Evolutionary conservation across 148 eudicot species (phyloP), one percentile per base, ranked within the genome.

Genomic region (Cornus florida): DNA sequence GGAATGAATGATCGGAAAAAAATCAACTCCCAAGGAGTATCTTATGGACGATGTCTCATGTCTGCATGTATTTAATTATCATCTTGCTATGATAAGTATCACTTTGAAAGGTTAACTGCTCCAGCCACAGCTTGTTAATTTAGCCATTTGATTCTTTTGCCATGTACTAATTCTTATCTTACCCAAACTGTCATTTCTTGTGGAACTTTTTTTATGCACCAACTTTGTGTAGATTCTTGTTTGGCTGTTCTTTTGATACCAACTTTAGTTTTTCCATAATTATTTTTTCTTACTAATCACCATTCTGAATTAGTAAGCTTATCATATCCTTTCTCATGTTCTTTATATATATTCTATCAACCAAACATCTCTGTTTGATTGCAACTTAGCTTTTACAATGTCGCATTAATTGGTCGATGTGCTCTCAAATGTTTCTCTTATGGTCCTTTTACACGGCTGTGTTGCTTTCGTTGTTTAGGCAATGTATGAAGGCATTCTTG

Each of bases 401-500:
- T 11, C 22, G 12, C 59, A 28, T 73, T 33, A 24, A 53, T 48
- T 50, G 64, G 14, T 73, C 28, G 57, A 39, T 4, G 38, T 64
- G 70, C 59, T 65, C 9, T 66, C 50, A 22, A 38, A 39, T 65
- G 41, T 22, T 20, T 65, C 7, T 67, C 43, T 43, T 33, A 67
- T 80, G 4, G 60, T 62, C 20, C 46, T 71, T 69, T 53, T 22
- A 38, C 23, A 12, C 32, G 19, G 53, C 28, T 75, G 78, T 72
- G 13, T 64, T 62, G 38, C 48, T 43, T 43, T 43, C 48, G 35
- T 62, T 75, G 20, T 65, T 88, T 84, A 96, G 99, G 99, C 99
- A 53, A 91, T 96, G 99, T 93, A 92, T 83, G 99, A 96, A 82
- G 98, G 99, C 69, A 96, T 96, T 84, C 93, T 96, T 80, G 99